Evolutionary conservation across 306 rosid genomes (phyloP).

Genomic region (Vicia faba): DNA sequence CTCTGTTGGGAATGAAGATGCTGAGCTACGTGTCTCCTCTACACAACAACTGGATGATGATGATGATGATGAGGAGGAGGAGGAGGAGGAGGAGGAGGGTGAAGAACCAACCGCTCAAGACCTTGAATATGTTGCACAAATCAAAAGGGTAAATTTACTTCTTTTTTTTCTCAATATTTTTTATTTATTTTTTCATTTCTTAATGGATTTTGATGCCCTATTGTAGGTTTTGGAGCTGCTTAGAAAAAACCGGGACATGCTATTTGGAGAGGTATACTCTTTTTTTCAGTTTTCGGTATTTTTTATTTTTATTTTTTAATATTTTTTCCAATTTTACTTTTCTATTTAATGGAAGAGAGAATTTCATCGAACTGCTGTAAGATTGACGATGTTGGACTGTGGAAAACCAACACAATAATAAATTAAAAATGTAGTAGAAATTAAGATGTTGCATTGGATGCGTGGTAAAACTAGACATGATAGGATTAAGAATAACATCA

Average conservation of each 20-base stretch:
- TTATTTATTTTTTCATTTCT: not conserved
- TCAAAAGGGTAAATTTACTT: slow-evolving; percentile 55
- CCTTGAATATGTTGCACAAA: slow-evolving; percentile 66
- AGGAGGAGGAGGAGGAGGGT: not conserved
- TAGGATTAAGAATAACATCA: too few relatives aligned
- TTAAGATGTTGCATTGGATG: too few relatives aligned
- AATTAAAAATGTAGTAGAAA: too few relatives aligned
- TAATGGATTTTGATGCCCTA: not conserved
- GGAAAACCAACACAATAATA: too few relatives aligned
- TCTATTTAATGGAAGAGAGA: not conserved
- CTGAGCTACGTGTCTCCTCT: slow-evolving; percentile 45
- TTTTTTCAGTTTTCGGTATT: not conserved
- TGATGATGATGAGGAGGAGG: not conserved
- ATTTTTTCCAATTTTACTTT: not conserved
- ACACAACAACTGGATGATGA: slow-evolving; percentile 22
- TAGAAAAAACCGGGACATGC: slow-evolving; percentile 82
- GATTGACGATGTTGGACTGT: too few relatives aligned
- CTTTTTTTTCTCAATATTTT: not conserved
- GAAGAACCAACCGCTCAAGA: slow-evolving; percentile 53
- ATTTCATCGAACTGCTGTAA: too few relatives aligned
- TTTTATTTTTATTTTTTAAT: too few relatives aligned
- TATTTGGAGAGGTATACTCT: slow-evolving; percentile 74
- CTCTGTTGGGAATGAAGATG: slow-evolving; percentile 43
- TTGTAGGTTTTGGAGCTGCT: slow-evolving; percentile 85
- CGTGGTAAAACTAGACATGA: too few relatives aligned